Conservation (phyloP, 2,329 filamentous ascomycete species). For the Aspergillus hortae region DNA sequence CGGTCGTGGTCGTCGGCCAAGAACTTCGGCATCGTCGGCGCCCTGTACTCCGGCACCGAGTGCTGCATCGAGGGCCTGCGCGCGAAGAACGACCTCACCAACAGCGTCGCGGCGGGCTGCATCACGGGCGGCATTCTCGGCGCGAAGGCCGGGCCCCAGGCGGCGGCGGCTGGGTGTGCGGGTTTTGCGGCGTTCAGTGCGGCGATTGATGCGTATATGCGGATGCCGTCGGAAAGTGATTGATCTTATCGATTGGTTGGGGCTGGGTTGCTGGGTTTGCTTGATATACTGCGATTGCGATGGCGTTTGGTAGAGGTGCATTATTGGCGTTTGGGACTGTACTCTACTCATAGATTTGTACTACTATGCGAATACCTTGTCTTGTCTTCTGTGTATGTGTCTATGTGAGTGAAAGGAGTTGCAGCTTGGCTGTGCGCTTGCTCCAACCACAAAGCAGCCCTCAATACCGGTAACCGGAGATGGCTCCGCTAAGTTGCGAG, state of each 20-base stretch:
- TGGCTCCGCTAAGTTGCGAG: slow-evolving; percentile 3
- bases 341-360: too few species aligned
- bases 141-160: slow-evolving; percentile 82
- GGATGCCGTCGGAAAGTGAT: slow-evolving; percentile 56
- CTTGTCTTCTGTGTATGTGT: too few species aligned
- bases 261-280: background rate
- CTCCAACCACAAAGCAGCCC: slow-evolving; percentile 5
- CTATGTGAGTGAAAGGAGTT: too few species aligned
- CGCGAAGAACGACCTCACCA: slow-evolving; percentile 89
- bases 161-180: slow-evolving; percentile 78
- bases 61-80: slow-evolving; percentile 88
- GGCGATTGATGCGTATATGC: slow-evolving; percentile 89
- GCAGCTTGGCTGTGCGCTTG: too few species aligned
- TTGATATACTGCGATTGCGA: background rate
- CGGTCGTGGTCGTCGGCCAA: slow-evolving; percentile 80
- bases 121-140: slow-evolving; percentile 87
- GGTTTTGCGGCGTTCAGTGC: slow-evolving; percentile 92
- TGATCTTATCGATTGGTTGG: background rate
- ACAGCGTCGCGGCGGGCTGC: slow-evolving; percentile 84
- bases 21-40: slow-evolving; percentile 92
- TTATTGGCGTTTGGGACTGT: background rate
- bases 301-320: background rate
- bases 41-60: slow-evolving; percentile 87
- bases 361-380: too few species aligned
- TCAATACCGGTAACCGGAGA: slow-evolving; percentile 3